These are phyloP conservation scores for Sarcomyxa edulis DNA, from an alignment of 768 basidiomycete genomes.

Conservation along the genomic window DNA sequence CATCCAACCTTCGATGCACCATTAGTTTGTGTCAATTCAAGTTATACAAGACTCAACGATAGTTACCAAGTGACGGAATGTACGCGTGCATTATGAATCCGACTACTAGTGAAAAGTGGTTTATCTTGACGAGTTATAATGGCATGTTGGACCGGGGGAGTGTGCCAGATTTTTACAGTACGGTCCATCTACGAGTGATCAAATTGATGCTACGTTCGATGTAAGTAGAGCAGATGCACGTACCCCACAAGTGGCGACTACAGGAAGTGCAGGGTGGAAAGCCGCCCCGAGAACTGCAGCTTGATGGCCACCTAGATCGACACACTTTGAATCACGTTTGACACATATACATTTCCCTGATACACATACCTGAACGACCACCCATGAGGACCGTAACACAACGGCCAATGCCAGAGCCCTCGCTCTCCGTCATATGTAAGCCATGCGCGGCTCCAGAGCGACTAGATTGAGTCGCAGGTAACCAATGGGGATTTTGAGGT, in stretches of 20 bases:
- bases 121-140: conserved; percentile 60
- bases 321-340: too few species aligned
- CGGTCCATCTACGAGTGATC: conserved; percentile 53
- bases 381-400: conserved; percentile 66
- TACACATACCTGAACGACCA: conserved; percentile 64
- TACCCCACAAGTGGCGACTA: conserved; percentile 79
- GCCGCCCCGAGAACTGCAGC: conserved; percentile 70
- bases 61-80: conserved; percentile 59
- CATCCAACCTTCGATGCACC: conserved; percentile 51
- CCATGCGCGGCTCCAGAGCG: conserved; percentile 68
- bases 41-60: too few species aligned
- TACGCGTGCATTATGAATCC: conserved; percentile 61
- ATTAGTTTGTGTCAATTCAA: too few species aligned
- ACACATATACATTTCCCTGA: too few species aligned
- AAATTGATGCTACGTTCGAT: neutral
- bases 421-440: conserved; percentile 49
- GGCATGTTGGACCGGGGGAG: conserved; percentile 33
- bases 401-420: conserved; percentile 58
- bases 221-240: too few species aligned
- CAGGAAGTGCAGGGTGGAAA: conserved; percentile 58
- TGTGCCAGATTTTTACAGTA: conserved; percentile 70
- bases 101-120: conserved; percentile 65
- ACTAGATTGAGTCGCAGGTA: conserved; percentile 41
- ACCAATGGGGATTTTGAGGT: conserved; percentile 56
- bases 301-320: conserved; percentile 68